A percentile compares a stretch with the other conserved stretches of the same genome.
Evolutionary conservation across 768 basidiomycete genomes (phyloP).

Genomic region (Rossbeevera mucosa): DNA sequence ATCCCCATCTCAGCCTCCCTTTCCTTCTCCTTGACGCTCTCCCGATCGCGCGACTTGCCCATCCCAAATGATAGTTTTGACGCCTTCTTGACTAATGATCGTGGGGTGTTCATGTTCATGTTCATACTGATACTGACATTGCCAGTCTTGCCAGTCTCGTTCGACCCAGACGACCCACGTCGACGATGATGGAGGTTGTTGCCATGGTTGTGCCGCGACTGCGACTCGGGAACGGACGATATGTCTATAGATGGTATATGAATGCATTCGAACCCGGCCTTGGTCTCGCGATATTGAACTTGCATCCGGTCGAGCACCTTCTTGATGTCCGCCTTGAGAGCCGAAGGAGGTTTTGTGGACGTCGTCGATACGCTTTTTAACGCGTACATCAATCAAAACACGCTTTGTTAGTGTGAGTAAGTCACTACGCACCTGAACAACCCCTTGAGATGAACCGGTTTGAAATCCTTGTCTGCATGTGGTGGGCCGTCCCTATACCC

Average conservation of each 20-base stretch:
- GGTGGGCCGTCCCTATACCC: constrained; percentile 42
- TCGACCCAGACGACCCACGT: constrained; percentile 46
- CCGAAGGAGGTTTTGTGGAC: constrained; percentile 77
- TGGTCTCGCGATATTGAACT: constrained; percentile 88
- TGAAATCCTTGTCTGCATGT: constrained; percentile 68
- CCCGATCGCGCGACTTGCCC: constrained; percentile 44
- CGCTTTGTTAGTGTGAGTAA: background rate
- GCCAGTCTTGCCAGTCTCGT: constrained; percentile 40
- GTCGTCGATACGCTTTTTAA: constrained; percentile 82
- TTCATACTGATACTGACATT: background rate
- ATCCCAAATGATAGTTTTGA: constrained; percentile 76
- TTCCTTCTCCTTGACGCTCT: constrained; percentile 43
- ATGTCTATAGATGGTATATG: constrained; percentile 93
- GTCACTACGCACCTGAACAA: constrained; percentile 72
- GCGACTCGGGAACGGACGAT: constrained; percentile 55
- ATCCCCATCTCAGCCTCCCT: constrained; percentile 22
- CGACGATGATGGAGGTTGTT: constrained; percentile 31
- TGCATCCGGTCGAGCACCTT: constrained; percentile 91
- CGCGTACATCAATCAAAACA: background rate
- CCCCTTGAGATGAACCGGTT: constrained; percentile 94
- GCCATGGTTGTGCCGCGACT: constrained; percentile 25
- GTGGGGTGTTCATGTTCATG: constrained; percentile 31
- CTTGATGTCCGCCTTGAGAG: constrained; percentile 80
- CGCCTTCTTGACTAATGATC: constrained; percentile 64
- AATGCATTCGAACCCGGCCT: constrained; percentile 92